phyloP scores from a whole-genome alignment of 345 rosid species.

The Excoecaria cochinchinensis region DNA sequence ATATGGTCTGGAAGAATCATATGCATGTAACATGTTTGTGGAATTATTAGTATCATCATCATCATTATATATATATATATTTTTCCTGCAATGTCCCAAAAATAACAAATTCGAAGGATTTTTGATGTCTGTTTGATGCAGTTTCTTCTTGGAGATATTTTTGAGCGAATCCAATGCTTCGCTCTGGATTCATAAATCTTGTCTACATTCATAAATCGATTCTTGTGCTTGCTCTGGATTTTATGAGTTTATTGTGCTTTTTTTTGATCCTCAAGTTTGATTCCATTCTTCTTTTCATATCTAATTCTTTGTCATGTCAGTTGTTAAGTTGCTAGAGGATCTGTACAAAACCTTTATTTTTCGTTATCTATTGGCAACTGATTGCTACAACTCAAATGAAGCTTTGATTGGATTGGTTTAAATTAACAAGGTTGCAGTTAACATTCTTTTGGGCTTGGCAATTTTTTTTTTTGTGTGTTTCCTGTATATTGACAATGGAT shows the following conservation, averaged over 20 bases:
- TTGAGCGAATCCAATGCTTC: not conserved
- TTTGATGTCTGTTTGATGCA: not conserved
- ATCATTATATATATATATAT: too few relatives aligned
- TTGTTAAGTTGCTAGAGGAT: not conserved
- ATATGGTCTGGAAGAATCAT: too few relatives aligned
- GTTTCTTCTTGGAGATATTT: not conserved
- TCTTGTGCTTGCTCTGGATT: not conserved
- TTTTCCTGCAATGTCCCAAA: not conserved
- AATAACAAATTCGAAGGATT: not conserved
- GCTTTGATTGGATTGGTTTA: not conserved
- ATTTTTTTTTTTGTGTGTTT: not conserved
- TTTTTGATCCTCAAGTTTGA: not conserved
- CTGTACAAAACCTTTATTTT: not conserved
- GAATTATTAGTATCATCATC: too few relatives aligned
- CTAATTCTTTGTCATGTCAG: not conserved
- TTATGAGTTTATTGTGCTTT: constrained; percentile 3
- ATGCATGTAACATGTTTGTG: too few relatives aligned
- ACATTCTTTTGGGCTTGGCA: not conserved
- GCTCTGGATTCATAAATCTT: too few relatives aligned
- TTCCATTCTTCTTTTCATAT: not conserved
- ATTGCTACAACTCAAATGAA: not conserved
- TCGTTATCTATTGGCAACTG: not conserved
- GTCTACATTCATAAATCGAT: not conserved
- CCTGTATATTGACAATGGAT: constrained; percentile 11
- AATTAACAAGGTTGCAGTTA: not conserved